These are phyloP conservation scores for Colletotrichum sidae DNA, from an alignment of 2,329 filamentous ascomycete genomes.

Conservation along the genomic window DNA sequence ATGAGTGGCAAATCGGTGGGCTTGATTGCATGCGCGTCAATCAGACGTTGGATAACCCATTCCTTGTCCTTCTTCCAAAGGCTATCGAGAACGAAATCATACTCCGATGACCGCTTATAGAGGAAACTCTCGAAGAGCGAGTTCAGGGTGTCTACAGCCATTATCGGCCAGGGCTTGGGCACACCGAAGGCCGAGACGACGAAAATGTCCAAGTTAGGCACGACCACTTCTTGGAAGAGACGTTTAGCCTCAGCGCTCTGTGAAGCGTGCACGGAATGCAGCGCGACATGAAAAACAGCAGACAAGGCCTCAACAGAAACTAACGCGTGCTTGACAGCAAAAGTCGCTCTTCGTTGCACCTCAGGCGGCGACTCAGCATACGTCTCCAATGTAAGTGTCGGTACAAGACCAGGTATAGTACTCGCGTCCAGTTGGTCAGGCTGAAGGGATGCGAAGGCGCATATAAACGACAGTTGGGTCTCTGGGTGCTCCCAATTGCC, in stretches of 20 bases:
- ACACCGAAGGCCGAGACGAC: slow-evolving; percentile 82
- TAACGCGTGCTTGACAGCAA: slow-evolving; percentile 84
- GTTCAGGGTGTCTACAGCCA: slow-evolving; percentile 80
- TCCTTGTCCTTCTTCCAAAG: slow-evolving; percentile 90
- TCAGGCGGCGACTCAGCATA: slow-evolving; percentile 62
- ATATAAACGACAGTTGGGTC: slow-evolving; percentile 93
- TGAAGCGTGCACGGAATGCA: slow-evolving; percentile 70
- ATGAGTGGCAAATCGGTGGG: slow-evolving; percentile 60
- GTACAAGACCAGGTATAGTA: slow-evolving; percentile 83
- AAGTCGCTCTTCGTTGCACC: slow-evolving; percentile 63
- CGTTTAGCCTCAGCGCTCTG: slow-evolving; percentile 73
- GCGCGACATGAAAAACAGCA: slow-evolving; percentile 73
- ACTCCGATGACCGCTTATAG: slow-evolving; percentile 79
- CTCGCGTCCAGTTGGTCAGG: slow-evolving; percentile 84
- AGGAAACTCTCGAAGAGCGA: slow-evolving; percentile 88
- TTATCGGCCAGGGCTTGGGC: slow-evolving; percentile 79
- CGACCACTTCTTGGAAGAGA: slow-evolving; percentile 74
- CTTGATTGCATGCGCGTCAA: slow-evolving; percentile 81
- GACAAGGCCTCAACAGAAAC: slow-evolving; percentile 88
- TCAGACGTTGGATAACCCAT: slow-evolving; percentile 85
- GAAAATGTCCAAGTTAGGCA: slow-evolving; percentile 82
- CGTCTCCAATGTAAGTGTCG: slow-evolving; percentile 76
- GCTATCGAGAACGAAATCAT: slow-evolving; percentile 90
- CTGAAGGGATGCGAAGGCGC: slow-evolving; percentile 83
- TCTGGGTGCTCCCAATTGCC: slow-evolving; percentile 88